phyloP scores from a whole-genome alignment of 495 filamentous ascomycete genomes.

The Terfezia claveryi region DNA sequence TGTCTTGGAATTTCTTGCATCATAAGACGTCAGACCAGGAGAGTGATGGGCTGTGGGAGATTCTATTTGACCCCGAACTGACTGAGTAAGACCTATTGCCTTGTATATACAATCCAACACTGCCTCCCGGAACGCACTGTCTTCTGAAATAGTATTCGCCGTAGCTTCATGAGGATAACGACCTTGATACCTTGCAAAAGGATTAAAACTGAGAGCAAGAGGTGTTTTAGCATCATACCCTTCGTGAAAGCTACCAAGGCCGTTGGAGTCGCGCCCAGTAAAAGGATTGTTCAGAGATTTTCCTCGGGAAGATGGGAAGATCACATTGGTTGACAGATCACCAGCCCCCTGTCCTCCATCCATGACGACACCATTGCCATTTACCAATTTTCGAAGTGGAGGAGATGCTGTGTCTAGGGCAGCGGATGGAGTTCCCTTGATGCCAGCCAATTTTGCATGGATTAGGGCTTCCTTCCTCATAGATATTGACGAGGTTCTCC shows the following conservation, averaged over 20 bases:
- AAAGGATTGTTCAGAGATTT: neutral
- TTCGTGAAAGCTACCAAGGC: neutral
- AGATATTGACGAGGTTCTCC: constrained; percentile 48
- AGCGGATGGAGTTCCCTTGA: constrained; percentile 15
- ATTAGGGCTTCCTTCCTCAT: constrained; percentile 65
- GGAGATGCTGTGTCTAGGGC: constrained; percentile 17
- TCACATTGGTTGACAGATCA: neutral
- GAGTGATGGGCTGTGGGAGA: constrained; percentile 61
- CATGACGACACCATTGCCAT: neutral
- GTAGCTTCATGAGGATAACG: neutral
- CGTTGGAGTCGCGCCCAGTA: neutral
- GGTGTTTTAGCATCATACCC: constrained; percentile 2
- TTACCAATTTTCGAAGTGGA: constrained; percentile 1
- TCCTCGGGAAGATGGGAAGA: neutral
- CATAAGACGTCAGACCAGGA: constrained; percentile 64
- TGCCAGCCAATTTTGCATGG: constrained; percentile 27
- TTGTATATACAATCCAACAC: constrained; percentile 92
- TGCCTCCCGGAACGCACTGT: constrained; percentile 65
- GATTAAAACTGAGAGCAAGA: constrained; percentile 10
- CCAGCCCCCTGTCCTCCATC: neutral
- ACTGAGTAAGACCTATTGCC: constrained; percentile 56
- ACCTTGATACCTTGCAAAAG: constrained; percentile 9
- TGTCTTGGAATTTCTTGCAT: constrained; percentile 62
- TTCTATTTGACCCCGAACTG: constrained; percentile 22
- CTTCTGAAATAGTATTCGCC: constrained; percentile 34